These are phyloP conservation scores for Leptosphaerulina australis DNA, from an alignment of 2,329 filamentous ascomycete genomes.

Conservation along the genomic window DNA sequence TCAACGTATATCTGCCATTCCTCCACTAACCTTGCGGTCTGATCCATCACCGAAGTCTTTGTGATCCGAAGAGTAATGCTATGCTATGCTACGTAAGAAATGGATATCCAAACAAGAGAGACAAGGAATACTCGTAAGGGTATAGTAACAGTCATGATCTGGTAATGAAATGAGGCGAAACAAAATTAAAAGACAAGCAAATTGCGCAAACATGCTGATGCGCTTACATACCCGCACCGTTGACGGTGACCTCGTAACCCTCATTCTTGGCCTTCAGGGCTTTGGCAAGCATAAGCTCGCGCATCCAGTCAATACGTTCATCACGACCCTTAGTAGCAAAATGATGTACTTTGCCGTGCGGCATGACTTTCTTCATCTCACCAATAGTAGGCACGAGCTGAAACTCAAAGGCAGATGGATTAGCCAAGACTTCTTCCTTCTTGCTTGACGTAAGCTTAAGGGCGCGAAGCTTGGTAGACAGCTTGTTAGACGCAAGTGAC, in stretches of 20 bases:
- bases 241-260: constrained; percentile 81
- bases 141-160: constrained; percentile 39
- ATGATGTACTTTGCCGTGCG: constrained; percentile 80
- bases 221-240: constrained; percentile 59
- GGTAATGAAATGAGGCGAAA: constrained; percentile 14
- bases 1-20: neutral
- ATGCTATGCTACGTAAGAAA: constrained; percentile 10
- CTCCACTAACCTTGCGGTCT: constrained; percentile 11
- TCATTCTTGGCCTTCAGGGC: constrained; percentile 82
- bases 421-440: constrained; percentile 62
- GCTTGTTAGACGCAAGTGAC: constrained; percentile 76
- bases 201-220: neutral
- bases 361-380: constrained; percentile 46
- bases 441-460: constrained; percentile 63
- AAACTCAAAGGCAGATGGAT: constrained; percentile 72
- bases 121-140: constrained; percentile 32
- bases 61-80: neutral
- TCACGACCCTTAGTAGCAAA: constrained; percentile 88
- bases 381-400: constrained; percentile 73
- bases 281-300: constrained; percentile 89
- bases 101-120: constrained; percentile 4
- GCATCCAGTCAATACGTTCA: constrained; percentile 96
- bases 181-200: constrained; percentile 17
- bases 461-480: constrained; percentile 85
- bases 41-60: constrained; percentile 3